Evolutionary conservation across 225 moss, liverwort and hornwort genomes (phyloP).

Genomic region (Sphagnum contortum): DNA sequence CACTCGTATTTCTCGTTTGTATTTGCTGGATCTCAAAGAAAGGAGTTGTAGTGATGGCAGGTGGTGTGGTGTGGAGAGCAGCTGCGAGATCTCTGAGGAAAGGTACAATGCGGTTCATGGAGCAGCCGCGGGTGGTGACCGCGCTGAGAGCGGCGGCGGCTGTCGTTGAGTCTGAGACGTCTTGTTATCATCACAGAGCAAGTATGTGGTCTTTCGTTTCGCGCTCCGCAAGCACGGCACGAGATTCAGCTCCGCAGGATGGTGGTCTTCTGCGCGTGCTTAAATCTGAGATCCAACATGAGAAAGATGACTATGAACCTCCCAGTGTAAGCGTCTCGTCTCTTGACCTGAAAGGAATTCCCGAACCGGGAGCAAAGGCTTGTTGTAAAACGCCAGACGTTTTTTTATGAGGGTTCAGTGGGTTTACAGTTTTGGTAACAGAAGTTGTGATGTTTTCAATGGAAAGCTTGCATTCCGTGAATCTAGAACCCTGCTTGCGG

Average conservation of each 20-base stretch:
- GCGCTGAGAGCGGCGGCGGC: constrained; percentile 6
- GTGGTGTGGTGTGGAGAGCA: constrained; percentile 15
- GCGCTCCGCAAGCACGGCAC: constrained; percentile 24
- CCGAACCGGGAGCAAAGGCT: background rate
- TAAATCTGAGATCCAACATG: constrained; percentile 34
- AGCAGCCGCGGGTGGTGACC: constrained; percentile 16
- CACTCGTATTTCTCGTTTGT: too few species aligned
- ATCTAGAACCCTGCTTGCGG: background rate
- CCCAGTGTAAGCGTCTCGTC: constrained; percentile 16
- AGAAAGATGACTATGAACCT: constrained; percentile 34
- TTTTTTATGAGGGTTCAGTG: background rate
- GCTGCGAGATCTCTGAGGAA: constrained; percentile 26
- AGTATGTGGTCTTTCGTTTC: background rate
- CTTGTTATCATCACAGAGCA: background rate
- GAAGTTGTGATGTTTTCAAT: background rate
- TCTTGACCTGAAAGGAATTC: background rate
- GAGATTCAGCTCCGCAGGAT: constrained; percentile 19
- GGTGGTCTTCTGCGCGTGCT: constrained; percentile 31
- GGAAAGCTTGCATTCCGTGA: background rate
- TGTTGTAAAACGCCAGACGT: background rate
- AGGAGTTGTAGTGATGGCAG: constrained; percentile 15
- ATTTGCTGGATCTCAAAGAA: too few species aligned
- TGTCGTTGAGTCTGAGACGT: background rate
- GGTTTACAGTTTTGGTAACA: background rate
- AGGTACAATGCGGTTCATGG: constrained; percentile 24